Evolutionary conservation across 2,329 filamentous ascomycete species (phyloP).

Genomic region (Didymella sp.): DNA sequence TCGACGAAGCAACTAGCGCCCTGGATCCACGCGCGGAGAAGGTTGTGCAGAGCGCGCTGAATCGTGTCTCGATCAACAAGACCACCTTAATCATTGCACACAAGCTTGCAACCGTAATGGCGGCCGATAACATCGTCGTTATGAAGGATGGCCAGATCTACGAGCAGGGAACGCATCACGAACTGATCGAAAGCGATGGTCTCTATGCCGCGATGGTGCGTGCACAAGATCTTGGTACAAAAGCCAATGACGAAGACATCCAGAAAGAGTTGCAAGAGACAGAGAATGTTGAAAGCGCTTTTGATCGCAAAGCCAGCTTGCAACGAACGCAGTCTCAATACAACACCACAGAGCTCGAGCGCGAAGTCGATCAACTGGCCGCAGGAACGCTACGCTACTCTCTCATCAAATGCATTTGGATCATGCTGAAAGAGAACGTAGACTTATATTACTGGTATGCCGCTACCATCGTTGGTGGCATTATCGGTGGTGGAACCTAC

Average conservation of each 20-base stretch:
- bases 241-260: conserved; percentile 3
- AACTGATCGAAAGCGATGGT: conserved; percentile 21
- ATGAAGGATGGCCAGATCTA: conserved; percentile 49
- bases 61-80: conserved; percentile 23
- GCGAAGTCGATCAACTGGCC: conserved; percentile 17
- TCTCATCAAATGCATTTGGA: conserved; percentile 20
- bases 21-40: conserved; percentile 13
- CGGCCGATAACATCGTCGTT: conserved; percentile 52
- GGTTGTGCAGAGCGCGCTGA: conserved; percentile 42
- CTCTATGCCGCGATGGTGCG: conserved; percentile 30
- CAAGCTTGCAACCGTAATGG: conserved; percentile 49
- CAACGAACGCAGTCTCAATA: conserved; percentile 19
- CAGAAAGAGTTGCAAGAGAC: conserved; percentile 9
- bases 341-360: conserved; percentile 2
- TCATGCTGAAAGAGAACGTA: conserved; percentile 23
- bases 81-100: conserved; percentile 55
- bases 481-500: conserved; percentile 13
- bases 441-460: conserved; percentile 16
- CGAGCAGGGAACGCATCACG: conserved; percentile 45
- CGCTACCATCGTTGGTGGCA: conserved; percentile 5
- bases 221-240: conserved; percentile 38
- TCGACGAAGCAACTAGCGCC: conserved; percentile 19
- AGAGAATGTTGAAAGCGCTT: neutral
- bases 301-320: conserved; percentile 13
- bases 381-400: conserved; percentile 20